Evolutionary conservation across 1,139 yeast genomes (phyloP).

Genomic region (Lodderomyces beijingensis): DNA sequence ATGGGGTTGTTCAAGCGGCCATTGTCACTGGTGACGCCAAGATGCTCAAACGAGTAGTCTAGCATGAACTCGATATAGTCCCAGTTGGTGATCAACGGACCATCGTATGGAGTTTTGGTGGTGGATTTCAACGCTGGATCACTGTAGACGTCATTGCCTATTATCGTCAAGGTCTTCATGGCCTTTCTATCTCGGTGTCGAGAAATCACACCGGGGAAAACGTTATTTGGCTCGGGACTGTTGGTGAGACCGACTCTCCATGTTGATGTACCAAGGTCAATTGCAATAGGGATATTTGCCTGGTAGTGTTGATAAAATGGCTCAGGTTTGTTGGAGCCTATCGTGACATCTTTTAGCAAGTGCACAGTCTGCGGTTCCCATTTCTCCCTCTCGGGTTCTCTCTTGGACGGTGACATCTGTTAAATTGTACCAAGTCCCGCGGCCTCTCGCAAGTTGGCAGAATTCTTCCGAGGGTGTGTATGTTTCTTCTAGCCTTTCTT

Average conservation of each 20-base stretch:
- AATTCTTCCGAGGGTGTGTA: no score
- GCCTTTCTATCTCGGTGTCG: slow-evolving; percentile 75
- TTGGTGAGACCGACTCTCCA: slow-evolving; percentile 72
- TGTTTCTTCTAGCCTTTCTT: no score
- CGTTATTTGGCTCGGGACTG: slow-evolving; percentile 50
- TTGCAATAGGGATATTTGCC: slow-evolving; percentile 66
- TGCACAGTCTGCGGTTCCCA: slow-evolving; percentile 50
- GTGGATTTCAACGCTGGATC: slow-evolving; percentile 69
- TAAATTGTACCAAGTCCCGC: background rate
- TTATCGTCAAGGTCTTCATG: slow-evolving; percentile 59
- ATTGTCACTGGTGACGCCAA: slow-evolving; percentile 55
- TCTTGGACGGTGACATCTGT: slow-evolving; percentile 19
- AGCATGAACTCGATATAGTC: slow-evolving; percentile 78
- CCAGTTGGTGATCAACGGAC: slow-evolving; percentile 86
- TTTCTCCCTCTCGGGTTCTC: slow-evolving; percentile 20
- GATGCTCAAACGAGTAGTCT: slow-evolving; percentile 78
- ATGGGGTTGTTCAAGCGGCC: slow-evolving; percentile 72
- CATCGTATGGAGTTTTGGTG: slow-evolving; percentile 81
- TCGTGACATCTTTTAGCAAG: slow-evolving; percentile 43
- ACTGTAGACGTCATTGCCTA: slow-evolving; percentile 77
- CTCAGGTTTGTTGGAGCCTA: slow-evolving; percentile 27
- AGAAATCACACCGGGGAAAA: slow-evolving; percentile 67
- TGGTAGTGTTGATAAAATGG: slow-evolving; percentile 52
- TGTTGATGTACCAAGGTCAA: slow-evolving; percentile 71
- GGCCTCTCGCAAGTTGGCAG: no score